Percentiles rank a stretch among this genome's conserved stretches.
These are phyloP conservation scores for Emericellopsis terricola DNA, from an alignment of 495 filamentous ascomycete genomes.

Conservation along the genomic window DNA sequence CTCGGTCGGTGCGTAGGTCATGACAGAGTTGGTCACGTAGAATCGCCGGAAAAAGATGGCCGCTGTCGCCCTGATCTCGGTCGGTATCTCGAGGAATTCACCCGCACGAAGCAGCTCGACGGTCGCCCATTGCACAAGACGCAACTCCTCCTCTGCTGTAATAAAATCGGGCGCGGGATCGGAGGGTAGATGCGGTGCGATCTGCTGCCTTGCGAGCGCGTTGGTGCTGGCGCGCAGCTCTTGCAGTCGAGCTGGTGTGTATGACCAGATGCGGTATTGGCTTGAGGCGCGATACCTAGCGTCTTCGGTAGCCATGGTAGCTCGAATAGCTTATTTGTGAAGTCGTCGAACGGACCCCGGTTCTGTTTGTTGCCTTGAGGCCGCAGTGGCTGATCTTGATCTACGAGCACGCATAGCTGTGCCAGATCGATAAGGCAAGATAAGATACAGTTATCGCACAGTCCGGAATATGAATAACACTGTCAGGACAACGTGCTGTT, in stretches of 20 bases:
- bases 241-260: constrained; percentile 51
- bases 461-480: too few species aligned
- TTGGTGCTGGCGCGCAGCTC: constrained; percentile 62
- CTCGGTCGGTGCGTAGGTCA: constrained; percentile 81
- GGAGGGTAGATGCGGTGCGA: constrained; percentile 26
- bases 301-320: constrained; percentile 49
- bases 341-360: too few species aligned
- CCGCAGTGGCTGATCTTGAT: too few species aligned
- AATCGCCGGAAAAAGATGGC: constrained; percentile 86
- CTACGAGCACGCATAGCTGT: too few species aligned
- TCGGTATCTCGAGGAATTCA: constrained; percentile 58
- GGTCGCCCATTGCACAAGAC: constrained; percentile 65
- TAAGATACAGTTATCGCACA: too few species aligned
- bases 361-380: too few species aligned
- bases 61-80: constrained; percentile 74
- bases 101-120: constrained; percentile 56
- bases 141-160: constrained; percentile 63
- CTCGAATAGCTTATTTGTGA: too few species aligned
- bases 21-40: constrained; percentile 82
- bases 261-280: constrained; percentile 89
- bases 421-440: too few species aligned
- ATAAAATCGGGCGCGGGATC: constrained; percentile 45
- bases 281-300: constrained; percentile 79
- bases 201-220: constrained; percentile 47
- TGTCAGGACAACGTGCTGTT: too few species aligned